These are phyloP conservation scores for Microcera coccophila DNA, from an alignment of 2,329 filamentous ascomycete species.

Conservation along the genomic window DNA sequence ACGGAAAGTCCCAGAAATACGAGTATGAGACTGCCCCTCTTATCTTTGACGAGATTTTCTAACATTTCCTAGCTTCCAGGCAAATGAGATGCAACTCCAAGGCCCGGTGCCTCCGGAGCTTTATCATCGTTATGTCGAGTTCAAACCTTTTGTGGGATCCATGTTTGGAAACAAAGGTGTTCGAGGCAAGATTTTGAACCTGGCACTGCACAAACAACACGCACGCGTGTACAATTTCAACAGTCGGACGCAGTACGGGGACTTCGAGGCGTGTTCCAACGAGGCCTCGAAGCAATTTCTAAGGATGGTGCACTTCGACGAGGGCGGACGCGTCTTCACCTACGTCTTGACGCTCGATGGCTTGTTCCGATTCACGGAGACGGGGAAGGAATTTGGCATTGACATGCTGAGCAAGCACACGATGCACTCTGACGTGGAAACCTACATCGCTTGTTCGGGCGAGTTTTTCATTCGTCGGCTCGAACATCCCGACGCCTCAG, in stretches of 20 bases:
- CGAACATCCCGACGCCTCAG: constrained; percentile 43
- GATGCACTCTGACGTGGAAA: constrained; percentile 90
- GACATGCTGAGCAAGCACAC: constrained; percentile 92
- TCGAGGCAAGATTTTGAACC: constrained; percentile 74
- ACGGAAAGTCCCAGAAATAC: constrained; percentile 64
- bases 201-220: constrained; percentile 87
- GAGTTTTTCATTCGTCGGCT: constrained; percentile 86
- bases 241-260: constrained; percentile 67
- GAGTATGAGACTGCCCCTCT: constrained; percentile 53
- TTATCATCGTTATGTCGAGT: constrained; percentile 92
- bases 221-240: constrained; percentile 86
- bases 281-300: constrained; percentile 77
- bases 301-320: constrained; percentile 79
- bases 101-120: constrained; percentile 77
- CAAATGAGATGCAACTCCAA: constrained; percentile 81
- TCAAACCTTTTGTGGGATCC: constrained; percentile 80
- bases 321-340: constrained; percentile 83
- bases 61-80: constrained; percentile 67
- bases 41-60: constrained; percentile 3
- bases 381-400: constrained; percentile 90
- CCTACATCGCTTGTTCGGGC: constrained; percentile 87
- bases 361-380: constrained; percentile 87
- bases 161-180: constrained; percentile 82
- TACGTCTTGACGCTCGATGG: constrained; percentile 88
- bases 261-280: constrained; percentile 61